phyloP scores from a whole-genome alignment of 1,284 basidiomycete genomes.

The Cutaneotrichosporon sp. region DNA sequence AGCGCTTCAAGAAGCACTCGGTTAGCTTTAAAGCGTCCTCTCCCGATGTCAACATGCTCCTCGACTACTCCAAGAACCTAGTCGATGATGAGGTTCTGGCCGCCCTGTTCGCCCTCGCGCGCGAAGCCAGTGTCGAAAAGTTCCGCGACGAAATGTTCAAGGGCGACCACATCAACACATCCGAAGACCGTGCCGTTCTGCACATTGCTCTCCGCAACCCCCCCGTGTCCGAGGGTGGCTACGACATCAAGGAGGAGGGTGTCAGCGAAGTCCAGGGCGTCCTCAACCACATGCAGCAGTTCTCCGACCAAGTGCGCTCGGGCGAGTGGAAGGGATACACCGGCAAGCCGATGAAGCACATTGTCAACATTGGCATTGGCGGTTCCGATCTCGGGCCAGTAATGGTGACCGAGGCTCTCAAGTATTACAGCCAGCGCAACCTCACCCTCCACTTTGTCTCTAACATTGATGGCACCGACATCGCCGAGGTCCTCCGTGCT shows the following conservation, averaged over 20 bases:
- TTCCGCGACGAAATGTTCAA: constrained; percentile 90
- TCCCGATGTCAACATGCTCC: constrained; percentile 71
- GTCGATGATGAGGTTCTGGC: constrained; percentile 81
- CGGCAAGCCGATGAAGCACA: constrained; percentile 86
- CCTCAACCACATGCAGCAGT: constrained; percentile 86
- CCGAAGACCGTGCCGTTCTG: constrained; percentile 92
- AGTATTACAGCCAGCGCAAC: constrained; percentile 86
- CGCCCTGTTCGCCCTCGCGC: constrained; percentile 73
- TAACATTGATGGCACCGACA: constrained; percentile 97
- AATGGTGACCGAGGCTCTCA: constrained; percentile 98
- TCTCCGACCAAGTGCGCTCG: constrained; percentile 78
- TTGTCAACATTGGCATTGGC: constrained; percentile 99
- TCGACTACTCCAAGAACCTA: constrained; percentile 97
- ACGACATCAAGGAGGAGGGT: constrained; percentile 72
- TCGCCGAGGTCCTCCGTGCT: constrained; percentile 79
- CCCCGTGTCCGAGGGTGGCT: constrained; percentile 59
- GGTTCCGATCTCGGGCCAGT: constrained; percentile 97
- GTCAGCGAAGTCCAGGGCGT: constrained; percentile 76
- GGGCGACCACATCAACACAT: constrained; percentile 97
- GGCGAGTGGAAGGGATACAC: constrained; percentile 96
- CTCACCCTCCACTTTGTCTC: constrained; percentile 87
- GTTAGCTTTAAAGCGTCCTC: constrained; percentile 68
- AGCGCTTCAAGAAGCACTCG: constrained; percentile 82
- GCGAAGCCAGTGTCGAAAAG: constrained; percentile 81
- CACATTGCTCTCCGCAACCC: constrained; percentile 89